A percentile compares a stretch with the other conserved stretches of the same genome.
These are phyloP conservation scores for Casuarina glauca DNA, from an alignment of 306 rosid genomes.

Conservation along the genomic window DNA sequence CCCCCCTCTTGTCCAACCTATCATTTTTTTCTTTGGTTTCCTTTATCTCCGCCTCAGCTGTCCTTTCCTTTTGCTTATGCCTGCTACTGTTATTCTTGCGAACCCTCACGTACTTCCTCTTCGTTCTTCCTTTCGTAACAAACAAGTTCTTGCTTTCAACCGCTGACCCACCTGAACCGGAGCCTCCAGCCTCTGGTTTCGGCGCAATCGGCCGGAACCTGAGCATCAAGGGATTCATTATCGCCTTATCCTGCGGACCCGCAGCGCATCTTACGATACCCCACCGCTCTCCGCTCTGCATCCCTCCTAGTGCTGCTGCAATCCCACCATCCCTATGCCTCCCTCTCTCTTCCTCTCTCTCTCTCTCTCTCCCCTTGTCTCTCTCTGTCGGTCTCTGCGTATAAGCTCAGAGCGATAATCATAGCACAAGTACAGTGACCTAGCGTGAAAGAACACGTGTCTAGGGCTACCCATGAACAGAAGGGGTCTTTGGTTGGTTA, in stretches of 20 bases:
- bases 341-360: not conserved
- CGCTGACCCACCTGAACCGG: not conserved
- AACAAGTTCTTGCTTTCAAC: not conserved
- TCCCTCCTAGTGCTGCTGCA: not conserved
- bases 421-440: not conserved
- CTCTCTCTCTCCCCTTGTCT: conserved; percentile 1
- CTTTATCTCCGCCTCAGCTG: not conserved
- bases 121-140: conserved; percentile 27
- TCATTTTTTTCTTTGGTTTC: not conserved
- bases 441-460: conserved; percentile 34
- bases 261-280: conserved; percentile 16
- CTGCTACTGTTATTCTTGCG: conserved; percentile 23
- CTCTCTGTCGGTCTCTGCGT: not conserved
- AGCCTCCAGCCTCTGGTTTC: conserved; percentile 39
- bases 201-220: conserved; percentile 79
- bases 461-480: conserved; percentile 14
- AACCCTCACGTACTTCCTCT: conserved; percentile 71
- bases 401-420: conserved; percentile 11
- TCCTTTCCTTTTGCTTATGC: not conserved
- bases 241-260: conserved; percentile 23
- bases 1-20: not conserved
- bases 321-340: not conserved
- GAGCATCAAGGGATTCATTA: conserved; percentile 36
- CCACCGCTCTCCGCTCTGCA: conserved; percentile 35
- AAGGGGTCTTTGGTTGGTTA: conserved; percentile 26